A percentile compares a stretch with the other conserved stretches of the same genome.
Evolutionary conservation across 2,329 filamentous ascomycete genomes (phyloP).

Genomic region (Fusarium annulatum): DNA sequence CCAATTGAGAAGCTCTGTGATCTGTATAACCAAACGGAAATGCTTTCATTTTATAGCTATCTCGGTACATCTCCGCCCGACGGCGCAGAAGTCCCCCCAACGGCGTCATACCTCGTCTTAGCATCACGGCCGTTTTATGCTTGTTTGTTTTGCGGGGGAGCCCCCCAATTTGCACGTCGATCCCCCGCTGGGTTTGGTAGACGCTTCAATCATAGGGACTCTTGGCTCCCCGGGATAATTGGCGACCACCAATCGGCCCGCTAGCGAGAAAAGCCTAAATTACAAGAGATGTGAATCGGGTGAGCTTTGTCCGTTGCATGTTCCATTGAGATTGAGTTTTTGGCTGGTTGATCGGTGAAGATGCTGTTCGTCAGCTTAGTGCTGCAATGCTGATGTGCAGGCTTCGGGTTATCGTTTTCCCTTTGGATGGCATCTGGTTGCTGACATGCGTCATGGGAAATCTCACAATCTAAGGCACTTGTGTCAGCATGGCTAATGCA

Average conservation of each 20-base stretch:
- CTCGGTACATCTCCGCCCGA: constrained; percentile 30
- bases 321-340: not conserved
- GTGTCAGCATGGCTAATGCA: not conserved
- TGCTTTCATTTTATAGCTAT: constrained; percentile 12
- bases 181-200: constrained; percentile 32
- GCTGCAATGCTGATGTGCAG: not conserved
- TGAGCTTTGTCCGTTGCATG: not conserved
- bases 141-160: constrained; percentile 13
- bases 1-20: too few relatives aligned
- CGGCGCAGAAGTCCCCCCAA: not conserved
- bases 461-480: not conserved
- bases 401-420: not conserved
- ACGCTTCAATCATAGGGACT: constrained; percentile 34
- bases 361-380: not conserved
- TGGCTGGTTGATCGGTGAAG: not conserved
- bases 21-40: too few relatives aligned
- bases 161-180: constrained; percentile 21
- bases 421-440: not conserved
- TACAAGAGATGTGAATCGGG: not conserved
- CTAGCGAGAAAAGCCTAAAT: not conserved
- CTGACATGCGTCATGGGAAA: not conserved
- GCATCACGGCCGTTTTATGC: constrained; percentile 5
- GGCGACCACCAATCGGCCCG: constrained; percentile 20
- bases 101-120: constrained; percentile 5
- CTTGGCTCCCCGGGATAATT: constrained; percentile 28